Percentiles rank a stretch among this genome's conserved stretches.
Evolutionary conservation across 176 grass and related monocot species (phyloP).

Genomic region (Carex cristatella): DNA sequence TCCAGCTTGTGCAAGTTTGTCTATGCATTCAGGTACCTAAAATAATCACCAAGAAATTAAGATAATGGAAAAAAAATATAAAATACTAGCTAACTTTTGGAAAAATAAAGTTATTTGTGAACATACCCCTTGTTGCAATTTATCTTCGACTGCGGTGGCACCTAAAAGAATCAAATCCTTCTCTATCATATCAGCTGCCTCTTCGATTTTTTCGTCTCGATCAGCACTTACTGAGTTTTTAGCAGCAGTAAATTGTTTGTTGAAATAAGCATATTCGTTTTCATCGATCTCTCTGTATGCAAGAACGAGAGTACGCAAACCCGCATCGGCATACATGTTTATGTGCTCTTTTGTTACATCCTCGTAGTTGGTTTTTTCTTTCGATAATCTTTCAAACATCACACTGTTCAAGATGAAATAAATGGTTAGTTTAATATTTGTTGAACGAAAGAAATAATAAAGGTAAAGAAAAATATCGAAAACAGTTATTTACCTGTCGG

Average conservation of each 20-base stretch:
- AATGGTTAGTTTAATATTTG: background rate
- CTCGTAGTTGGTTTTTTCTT: constrained; percentile 28
- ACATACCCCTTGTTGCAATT: constrained; percentile 77
- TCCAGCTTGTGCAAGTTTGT: constrained; percentile 94
- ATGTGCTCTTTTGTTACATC: constrained; percentile 74
- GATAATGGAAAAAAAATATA: background rate
- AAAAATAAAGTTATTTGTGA: background rate
- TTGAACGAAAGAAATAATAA: background rate
- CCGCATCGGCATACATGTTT: constrained; percentile 77
- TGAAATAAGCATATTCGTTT: constrained; percentile 54
- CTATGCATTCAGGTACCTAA: constrained; percentile 91
- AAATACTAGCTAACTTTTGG: background rate
- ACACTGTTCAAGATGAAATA: constrained; percentile 37
- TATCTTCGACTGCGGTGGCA: constrained; percentile 88
- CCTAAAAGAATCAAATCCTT: constrained; percentile 76
- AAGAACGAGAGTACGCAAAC: constrained; percentile 78
- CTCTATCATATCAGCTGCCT: constrained; percentile 53
- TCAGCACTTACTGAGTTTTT: constrained; percentile 64
- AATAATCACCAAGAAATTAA: constrained; percentile 17
- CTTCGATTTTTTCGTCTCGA: constrained; percentile 71
- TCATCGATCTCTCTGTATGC: constrained; percentile 65
- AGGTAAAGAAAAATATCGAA: background rate
- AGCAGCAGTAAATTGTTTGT: constrained; percentile 46
- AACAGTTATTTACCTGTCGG: constrained; percentile 58
- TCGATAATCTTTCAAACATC: constrained; percentile 74